Evolutionary conservation across 345 rosid genomes (phyloP), one percentile per base, ranked within the genome.

Genomic region (Eucalyptus virginea): DNA sequence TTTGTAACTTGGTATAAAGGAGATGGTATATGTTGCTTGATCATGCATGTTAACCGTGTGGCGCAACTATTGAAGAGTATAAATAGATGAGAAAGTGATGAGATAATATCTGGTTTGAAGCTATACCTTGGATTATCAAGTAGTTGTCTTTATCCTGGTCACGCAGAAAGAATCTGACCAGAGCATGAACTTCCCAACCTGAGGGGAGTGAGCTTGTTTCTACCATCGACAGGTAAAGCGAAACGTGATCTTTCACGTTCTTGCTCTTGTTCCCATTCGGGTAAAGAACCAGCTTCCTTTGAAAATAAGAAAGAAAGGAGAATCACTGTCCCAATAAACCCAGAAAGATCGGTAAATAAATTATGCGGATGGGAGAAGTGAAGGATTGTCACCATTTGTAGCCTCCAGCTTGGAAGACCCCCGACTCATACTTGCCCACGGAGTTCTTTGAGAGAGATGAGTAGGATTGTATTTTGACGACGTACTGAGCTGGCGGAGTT

Each of bases 231-330:
- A 95, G 91, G 91, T 95, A 93, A 48, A 94, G 32, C 87, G 97
- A 96, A 11, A 94, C 77, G 81, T 95, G 91, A 3, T 93, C 95
- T 89, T 90, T 91, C 86, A 90, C 93, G 40, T 93, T 90, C 93
- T 93, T 96, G 95, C 89, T 92, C 91, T 94, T 90, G 91, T 95
- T 95, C 91, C 99, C 99, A 89, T 90, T 93, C 44, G 98, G 96
- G 88, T 93, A 88, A 80, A 96, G 91, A 60, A 95, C 67, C 90
- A 95, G 92, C 90, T 95, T 95, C 97, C 98, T 95, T 72, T 48
- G 4, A 37, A 81, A 60, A 40, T 34, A 45, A 86, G 40, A 80
- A 91, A 34, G 86, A 87, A n/a, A 26, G 12, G 6, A 80, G 88
- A 32, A 80, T 91, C 19, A 54, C 44, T 5, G 7, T 72, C 28